phyloP scores from a whole-genome alignment of 805 yeast genomes.

The Saccharomycopsis olivae region DNA sequence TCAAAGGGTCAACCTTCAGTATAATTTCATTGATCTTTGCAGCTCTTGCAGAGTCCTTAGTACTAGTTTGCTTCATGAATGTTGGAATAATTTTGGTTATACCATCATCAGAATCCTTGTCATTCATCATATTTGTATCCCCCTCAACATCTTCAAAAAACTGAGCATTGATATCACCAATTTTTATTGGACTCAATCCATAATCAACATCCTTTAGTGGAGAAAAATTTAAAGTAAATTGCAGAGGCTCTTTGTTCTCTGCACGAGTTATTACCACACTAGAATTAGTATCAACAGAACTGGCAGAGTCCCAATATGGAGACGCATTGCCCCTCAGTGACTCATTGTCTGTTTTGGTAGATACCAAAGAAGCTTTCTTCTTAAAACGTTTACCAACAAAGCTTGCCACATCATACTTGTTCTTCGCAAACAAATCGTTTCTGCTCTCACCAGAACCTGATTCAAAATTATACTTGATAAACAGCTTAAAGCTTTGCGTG shows the following conservation, averaged over 20 bases:
- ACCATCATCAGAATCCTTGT: background rate
- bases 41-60: background rate
- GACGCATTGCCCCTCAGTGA: too few relatives aligned
- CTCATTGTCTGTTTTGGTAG: too few relatives aligned
- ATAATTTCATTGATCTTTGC: conserved; percentile 6
- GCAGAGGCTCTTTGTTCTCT: background rate
- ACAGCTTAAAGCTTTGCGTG: conserved; percentile 2
- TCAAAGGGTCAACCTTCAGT: conserved; percentile 11
- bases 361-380: too few relatives aligned
- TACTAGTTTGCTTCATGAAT: background rate
- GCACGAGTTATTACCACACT: background rate
- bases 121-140: background rate
- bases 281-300: background rate
- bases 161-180: background rate
- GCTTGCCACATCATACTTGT: conserved; percentile 1
- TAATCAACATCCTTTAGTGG: conserved; percentile 6
- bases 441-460: conserved; percentile 4
- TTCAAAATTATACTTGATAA: conserved; percentile 7
- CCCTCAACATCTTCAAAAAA: background rate
- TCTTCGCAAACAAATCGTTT: conserved; percentile 1
- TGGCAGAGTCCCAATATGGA: too few relatives aligned
- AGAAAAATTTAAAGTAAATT: background rate
- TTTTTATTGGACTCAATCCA: conserved; percentile 15
- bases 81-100: conserved; percentile 2
- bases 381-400: conserved; percentile 1